Evolutionary conservation across 306 rosid genomes (phyloP).

Genomic region (Pyrus pyrifolia): DNA sequence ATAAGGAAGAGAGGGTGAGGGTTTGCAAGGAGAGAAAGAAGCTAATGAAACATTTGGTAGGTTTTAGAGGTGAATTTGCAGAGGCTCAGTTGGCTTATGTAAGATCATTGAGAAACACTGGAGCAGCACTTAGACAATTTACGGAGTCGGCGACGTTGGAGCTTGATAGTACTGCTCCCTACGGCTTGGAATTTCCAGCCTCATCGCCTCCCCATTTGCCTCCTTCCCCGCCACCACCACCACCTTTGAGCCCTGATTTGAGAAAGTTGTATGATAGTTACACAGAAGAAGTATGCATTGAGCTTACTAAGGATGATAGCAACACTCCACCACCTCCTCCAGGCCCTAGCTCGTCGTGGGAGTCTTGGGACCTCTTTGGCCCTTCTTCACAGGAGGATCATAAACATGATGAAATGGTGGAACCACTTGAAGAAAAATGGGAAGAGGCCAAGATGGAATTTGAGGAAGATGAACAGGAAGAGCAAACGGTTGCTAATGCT

Average conservation of each 20-base stretch:
- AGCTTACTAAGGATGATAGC: conserved; percentile 25
- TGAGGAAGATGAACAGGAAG: conserved; percentile 60
- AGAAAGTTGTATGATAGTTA: conserved; percentile 18
- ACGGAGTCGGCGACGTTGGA: conserved; percentile 75
- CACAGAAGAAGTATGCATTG: conserved; percentile 21
- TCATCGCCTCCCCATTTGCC: conserved; percentile 51
- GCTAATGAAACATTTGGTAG: conserved; percentile 60
- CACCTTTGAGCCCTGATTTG: conserved; percentile 50
- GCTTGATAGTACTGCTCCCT: conserved; percentile 43
- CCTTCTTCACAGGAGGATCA: conserved; percentile 17
- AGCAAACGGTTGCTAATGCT: conserved; percentile 36
- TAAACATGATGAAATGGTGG: conserved; percentile 30
- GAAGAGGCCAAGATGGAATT: conserved; percentile 67
- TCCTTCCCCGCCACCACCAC: conserved; percentile 58
- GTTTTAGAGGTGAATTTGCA: conserved; percentile 63
- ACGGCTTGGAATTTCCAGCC: conserved; percentile 38
- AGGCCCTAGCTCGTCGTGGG: conserved; percentile 20
- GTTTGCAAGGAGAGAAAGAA: conserved; percentile 74
- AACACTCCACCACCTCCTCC: conserved; percentile 19
- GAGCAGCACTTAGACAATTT: conserved; percentile 78
- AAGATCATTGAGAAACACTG: conserved; percentile 66
- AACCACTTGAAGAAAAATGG: conserved; percentile 51
- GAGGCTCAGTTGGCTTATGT: conserved; percentile 69
- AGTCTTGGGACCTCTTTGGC: conserved; percentile 8
- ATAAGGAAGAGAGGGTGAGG: conserved; percentile 60